phyloP scores from a whole-genome alignment of 805 yeast species.

The Ogataea trehalophila region DNA sequence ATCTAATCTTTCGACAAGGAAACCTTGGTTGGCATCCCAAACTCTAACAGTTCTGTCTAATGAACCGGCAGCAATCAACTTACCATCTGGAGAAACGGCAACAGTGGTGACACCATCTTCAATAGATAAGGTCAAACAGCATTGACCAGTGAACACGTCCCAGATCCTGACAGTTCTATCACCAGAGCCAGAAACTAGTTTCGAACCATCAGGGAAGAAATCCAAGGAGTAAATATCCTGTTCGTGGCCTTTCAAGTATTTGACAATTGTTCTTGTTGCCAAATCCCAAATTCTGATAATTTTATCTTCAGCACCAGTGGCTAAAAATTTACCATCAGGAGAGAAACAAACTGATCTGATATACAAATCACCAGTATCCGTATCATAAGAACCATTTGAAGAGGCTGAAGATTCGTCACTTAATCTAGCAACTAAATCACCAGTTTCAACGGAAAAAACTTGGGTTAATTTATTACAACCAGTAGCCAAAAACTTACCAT shows the following conservation, averaged over 20 bases:
- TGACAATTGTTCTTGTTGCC: constrained; percentile 75
- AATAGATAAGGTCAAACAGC: constrained; percentile 80
- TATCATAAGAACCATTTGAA: constrained; percentile 42
- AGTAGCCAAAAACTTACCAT: constrained; percentile 90
- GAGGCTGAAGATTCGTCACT: constrained; percentile 67
- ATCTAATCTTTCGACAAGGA: constrained; percentile 86
- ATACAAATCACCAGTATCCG: constrained; percentile 77
- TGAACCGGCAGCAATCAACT: constrained; percentile 92
- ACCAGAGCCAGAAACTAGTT: constrained; percentile 92
- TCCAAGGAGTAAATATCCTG: constrained; percentile 96
- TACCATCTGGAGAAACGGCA: constrained; percentile 94
- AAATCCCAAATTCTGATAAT: constrained; percentile 95
- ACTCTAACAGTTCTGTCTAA: constrained; percentile 93
- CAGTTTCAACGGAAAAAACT: constrained; percentile 87
- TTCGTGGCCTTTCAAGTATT: constrained; percentile 88
- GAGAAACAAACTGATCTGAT: constrained; percentile 95
- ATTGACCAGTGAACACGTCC: constrained; percentile 88
- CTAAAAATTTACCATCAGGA: constrained; percentile 89
- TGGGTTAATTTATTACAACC: constrained; percentile 97
- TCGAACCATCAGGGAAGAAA: constrained; percentile 90
- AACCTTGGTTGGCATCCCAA: constrained; percentile 93
- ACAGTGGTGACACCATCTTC: constrained; percentile 99
- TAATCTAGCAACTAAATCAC: constrained; percentile 80
- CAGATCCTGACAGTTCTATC: constrained; percentile 95
- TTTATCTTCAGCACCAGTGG: constrained; percentile 91